A percentile compares a stretch with the other conserved stretches of the same genome.
These are phyloP conservation scores for Calonectria honghensis DNA, from an alignment of 2,329 filamentous ascomycete genomes.

Conservation along the genomic window DNA sequence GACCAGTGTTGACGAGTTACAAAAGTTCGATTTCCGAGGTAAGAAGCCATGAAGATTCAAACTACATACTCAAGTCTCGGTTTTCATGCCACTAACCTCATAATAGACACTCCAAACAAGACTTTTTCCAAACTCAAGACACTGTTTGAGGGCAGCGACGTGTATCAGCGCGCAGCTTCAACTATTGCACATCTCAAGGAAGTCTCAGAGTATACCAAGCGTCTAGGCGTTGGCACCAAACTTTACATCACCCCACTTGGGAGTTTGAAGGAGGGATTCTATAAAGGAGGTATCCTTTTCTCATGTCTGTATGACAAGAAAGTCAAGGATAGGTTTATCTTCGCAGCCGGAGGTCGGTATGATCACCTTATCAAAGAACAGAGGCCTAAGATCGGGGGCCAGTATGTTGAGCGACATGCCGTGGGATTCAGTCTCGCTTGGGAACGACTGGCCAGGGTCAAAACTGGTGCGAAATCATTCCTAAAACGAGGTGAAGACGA, in stretches of 20 bases:
- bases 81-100: constrained; percentile 30
- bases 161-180: constrained; percentile 83
- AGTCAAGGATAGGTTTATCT: constrained; percentile 81
- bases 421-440: constrained; percentile 95
- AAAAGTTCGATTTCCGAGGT: constrained; percentile 93
- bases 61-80: not conserved
- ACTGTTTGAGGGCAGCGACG: constrained; percentile 77
- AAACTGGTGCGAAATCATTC: constrained; percentile 73
- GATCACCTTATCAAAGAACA: constrained; percentile 92
- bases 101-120: constrained; percentile 72
- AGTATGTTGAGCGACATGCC: constrained; percentile 82
- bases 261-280: constrained; percentile 94
- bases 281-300: constrained; percentile 89
- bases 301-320: constrained; percentile 93
- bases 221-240: constrained; percentile 84
- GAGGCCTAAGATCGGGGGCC: constrained; percentile 79
- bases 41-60: constrained; percentile 49
- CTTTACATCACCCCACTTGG: constrained; percentile 90
- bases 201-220: constrained; percentile 84
- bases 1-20: constrained; percentile 92
- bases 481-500: constrained; percentile 84
- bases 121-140: constrained; percentile 75
- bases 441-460: constrained; percentile 85
- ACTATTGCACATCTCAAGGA: constrained; percentile 88
- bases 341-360: constrained; percentile 95